Evolutionary conservation across 768 basidiomycete genomes (phyloP).

Genomic region (Boletus rubescentipes): DNA sequence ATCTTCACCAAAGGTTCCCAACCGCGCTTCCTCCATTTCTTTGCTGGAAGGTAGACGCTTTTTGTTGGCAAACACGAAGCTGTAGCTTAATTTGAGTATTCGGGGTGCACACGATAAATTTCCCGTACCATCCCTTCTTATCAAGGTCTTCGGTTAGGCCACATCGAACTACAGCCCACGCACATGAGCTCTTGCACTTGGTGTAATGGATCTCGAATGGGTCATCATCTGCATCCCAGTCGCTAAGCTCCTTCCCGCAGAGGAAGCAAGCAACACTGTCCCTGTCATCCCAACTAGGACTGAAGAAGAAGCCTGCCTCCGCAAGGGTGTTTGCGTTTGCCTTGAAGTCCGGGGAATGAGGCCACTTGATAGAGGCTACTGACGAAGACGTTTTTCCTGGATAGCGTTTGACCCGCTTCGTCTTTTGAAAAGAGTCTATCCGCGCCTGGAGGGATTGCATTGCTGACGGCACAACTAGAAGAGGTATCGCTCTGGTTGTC

Average conservation of each 20-base stretch:
- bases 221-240: conserved; percentile 85
- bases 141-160: conserved; percentile 60
- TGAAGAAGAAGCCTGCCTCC: conserved; percentile 88
- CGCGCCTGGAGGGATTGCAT: conserved; percentile 58
- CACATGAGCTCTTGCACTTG: conserved; percentile 65
- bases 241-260: conserved; percentile 78
- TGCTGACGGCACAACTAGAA: no score
- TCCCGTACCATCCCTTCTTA: conserved; percentile 51
- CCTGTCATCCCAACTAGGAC: conserved; percentile 60
- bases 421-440: conserved; percentile 65
- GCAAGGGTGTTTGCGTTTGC: conserved; percentile 78
- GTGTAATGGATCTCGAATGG: conserved; percentile 80
- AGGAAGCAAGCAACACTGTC: conserved; percentile 84
- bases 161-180: conserved; percentile 84
- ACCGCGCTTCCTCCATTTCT: conserved; percentile 68
- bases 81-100: conserved; percentile 26
- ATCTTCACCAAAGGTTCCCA: conserved; percentile 61
- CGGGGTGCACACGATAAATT: neutral
- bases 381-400: conserved; percentile 47
- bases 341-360: conserved; percentile 60
- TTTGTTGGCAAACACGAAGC: conserved; percentile 59
- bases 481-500: no score
- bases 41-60: conserved; percentile 65
- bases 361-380: conserved; percentile 64
- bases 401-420: conserved; percentile 56